These are phyloP conservation scores for Phytopythium aichiense DNA, from an alignment of 352 stramenopile species.

Conservation along the genomic window DNA sequence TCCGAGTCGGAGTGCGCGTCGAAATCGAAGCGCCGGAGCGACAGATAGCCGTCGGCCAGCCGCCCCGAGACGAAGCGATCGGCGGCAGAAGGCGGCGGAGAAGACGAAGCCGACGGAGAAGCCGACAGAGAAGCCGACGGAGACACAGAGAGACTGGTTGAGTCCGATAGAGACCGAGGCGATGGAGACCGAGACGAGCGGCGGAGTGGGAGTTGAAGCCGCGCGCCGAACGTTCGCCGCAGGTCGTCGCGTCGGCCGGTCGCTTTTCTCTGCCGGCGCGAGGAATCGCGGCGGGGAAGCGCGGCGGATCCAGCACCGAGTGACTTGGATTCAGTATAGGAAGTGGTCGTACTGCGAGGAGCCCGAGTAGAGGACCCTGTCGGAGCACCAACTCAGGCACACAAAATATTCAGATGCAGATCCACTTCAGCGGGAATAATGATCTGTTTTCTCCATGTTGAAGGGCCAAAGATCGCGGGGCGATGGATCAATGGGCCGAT, in stretches of 20 bases:
- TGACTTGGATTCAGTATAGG: neutral
- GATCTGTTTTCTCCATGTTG: too few species aligned
- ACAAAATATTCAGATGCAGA: too few species aligned
- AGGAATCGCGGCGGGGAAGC: neutral
- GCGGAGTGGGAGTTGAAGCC: conserved; percentile 1
- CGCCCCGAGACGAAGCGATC: neutral
- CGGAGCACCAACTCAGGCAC: too few species aligned
- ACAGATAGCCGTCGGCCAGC: too few species aligned
- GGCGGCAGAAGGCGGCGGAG: neutral
- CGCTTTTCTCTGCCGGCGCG: conserved; percentile 3
- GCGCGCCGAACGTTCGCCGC: neutral
- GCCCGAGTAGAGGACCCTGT: too few species aligned
- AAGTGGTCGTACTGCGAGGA: too few species aligned
- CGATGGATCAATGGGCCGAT: too few species aligned
- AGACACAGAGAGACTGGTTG: neutral
- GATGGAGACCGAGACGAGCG: neutral
- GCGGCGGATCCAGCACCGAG: neutral
- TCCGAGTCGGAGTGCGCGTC: neutral
- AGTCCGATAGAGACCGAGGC: conserved; percentile 3
- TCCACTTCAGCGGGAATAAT: too few species aligned
- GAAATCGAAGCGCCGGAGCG: neutral
- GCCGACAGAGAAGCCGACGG: neutral
- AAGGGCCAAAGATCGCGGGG: too few species aligned
- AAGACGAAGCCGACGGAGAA: neutral
- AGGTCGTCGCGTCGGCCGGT: neutral